Evolutionary conservation across 176 grass and related monocot genomes (phyloP), one percentile per base, ranked within the genome.

Genomic region (Triticum turgidum): DNA sequence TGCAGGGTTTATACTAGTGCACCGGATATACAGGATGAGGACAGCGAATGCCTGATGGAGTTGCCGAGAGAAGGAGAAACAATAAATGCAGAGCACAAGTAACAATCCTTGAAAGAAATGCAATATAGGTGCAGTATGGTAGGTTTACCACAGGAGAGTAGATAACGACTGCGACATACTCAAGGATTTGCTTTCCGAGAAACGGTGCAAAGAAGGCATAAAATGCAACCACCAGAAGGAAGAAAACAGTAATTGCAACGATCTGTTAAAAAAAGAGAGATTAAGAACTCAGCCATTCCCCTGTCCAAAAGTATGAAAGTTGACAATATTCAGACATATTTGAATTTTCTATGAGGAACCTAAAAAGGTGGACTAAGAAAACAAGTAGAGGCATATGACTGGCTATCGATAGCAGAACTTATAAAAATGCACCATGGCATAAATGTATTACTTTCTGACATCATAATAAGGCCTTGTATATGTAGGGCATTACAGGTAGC

Each of bases 161-260:
- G 87, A 99, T 77, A 12, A 85, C 92, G 9, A 90, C 71, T 3
- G 78, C 87, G n/a, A 90, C 84, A 89, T 99, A 99, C 72, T 94
- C 90, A 32, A 96, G 17, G 41, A 97, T 58, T 66, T 79, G 80
- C 39, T 80, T 93, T 66, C 97, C 91, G 25, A 99, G 81, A 90
- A 99, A 99, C 27, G 97, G 97, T 51, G 92, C 97, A 81, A 99
- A 99, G 85, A 99, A 99, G n/a, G 92, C 97, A 89, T 97, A 99
- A 87, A 99, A 99, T 3, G 97, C 92, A 64, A 99, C 90, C 82
- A 99, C 94, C 83, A 99, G 84, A 91, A 99, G 89, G 54, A 99
- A 99, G 87, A 91, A 99, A 44, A 99, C 97, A 15, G 91, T 90
- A 71, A 97, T 97, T 75, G 97, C 97, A 79, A 99, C 80, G 73